These are phyloP conservation scores for Fusarium incarnatum DNA, from an alignment of 2,329 filamentous ascomycete genomes.

Conservation along the genomic window DNA sequence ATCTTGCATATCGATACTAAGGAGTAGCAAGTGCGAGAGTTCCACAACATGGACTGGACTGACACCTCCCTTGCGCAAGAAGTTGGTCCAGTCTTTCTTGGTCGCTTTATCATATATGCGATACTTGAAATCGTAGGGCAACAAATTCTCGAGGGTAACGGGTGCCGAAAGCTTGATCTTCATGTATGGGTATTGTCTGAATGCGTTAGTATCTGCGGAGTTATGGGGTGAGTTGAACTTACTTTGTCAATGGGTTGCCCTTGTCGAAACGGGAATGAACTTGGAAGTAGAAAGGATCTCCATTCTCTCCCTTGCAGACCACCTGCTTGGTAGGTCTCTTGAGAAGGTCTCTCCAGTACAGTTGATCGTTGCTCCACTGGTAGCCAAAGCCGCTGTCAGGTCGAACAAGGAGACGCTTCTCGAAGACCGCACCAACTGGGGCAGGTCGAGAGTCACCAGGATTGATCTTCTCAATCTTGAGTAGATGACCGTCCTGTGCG, in stretches of 20 bases:
- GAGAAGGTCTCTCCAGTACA: constrained; percentile 94
- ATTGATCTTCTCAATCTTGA: constrained; percentile 97
- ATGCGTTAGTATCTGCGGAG: constrained; percentile 24
- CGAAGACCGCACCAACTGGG: constrained; percentile 89
- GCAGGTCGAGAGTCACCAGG: constrained; percentile 91
- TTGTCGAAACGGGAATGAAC: constrained; percentile 88
- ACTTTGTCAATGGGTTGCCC: constrained; percentile 83
- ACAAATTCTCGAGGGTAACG: constrained; percentile 90
- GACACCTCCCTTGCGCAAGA: constrained; percentile 93
- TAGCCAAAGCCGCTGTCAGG: constrained; percentile 98
- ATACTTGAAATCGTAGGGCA: constrained; percentile 99
- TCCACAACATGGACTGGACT: constrained; percentile 98
- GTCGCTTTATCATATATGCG: constrained; percentile 99
- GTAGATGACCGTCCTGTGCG: constrained; percentile 83
- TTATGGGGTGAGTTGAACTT: constrained; percentile 43
- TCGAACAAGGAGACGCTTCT: constrained; percentile 87
- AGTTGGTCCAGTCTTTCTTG: constrained; percentile 99
- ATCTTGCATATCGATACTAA: constrained; percentile 97
- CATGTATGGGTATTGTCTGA: constrained; percentile 91
- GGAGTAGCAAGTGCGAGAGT: constrained; percentile 88
- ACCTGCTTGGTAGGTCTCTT: constrained; percentile 87
- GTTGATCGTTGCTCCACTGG: constrained; percentile 87
- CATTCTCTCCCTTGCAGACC: constrained; percentile 87
- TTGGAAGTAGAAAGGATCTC: constrained; percentile 96
- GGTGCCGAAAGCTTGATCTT: constrained; percentile 90